Evolutionary conservation across 1,139 yeast genomes (phyloP).

Genomic region (Blastobotrys elegans): DNA sequence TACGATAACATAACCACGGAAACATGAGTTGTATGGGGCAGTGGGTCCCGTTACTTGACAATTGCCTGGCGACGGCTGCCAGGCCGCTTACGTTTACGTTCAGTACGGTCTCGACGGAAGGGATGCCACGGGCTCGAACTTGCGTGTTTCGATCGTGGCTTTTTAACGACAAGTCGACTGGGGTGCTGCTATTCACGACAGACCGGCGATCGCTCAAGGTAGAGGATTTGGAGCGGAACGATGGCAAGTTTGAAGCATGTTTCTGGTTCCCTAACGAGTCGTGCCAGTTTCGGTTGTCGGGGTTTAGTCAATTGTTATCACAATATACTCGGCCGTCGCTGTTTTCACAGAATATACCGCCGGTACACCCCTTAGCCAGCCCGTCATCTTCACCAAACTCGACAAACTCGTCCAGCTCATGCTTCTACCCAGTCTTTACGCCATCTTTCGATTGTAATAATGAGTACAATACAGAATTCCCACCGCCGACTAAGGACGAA

Average conservation of each 20-base stretch:
- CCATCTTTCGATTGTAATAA: constrained; percentile 19
- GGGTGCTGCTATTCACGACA: constrained; percentile 64
- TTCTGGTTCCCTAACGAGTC: constrained; percentile 59
- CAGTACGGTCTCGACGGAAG: constrained; percentile 55
- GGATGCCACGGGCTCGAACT: constrained; percentile 64
- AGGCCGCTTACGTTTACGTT: constrained; percentile 48
- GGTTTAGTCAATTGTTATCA: constrained; percentile 42
- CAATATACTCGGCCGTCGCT: constrained; percentile 8
- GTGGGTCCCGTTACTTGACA: constrained; percentile 28
- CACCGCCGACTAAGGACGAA: constrained; percentile 55
- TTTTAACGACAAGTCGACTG: constrained; percentile 62
- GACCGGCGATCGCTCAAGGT: constrained; percentile 67
- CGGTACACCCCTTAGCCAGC: constrained; percentile 11
- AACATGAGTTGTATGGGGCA: constrained; percentile 27
- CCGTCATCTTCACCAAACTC: constrained; percentile 12
- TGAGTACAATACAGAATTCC: constrained; percentile 19
- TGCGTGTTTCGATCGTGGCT: constrained; percentile 71
- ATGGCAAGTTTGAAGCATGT: constrained; percentile 62
- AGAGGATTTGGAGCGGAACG: constrained; percentile 46
- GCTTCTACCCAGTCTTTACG: constrained; percentile 23
- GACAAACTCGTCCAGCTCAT: constrained; percentile 8
- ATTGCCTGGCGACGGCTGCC: constrained; percentile 19
- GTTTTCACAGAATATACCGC: constrained; percentile 10
- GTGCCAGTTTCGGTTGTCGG: constrained; percentile 70
- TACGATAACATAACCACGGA: background rate